Percentiles rank a stretch among this genome's conserved stretches.
These are phyloP conservation scores for Xylaria sp. DNA, from an alignment of 2,329 filamentous ascomycete genomes.

Conservation along the genomic window DNA sequence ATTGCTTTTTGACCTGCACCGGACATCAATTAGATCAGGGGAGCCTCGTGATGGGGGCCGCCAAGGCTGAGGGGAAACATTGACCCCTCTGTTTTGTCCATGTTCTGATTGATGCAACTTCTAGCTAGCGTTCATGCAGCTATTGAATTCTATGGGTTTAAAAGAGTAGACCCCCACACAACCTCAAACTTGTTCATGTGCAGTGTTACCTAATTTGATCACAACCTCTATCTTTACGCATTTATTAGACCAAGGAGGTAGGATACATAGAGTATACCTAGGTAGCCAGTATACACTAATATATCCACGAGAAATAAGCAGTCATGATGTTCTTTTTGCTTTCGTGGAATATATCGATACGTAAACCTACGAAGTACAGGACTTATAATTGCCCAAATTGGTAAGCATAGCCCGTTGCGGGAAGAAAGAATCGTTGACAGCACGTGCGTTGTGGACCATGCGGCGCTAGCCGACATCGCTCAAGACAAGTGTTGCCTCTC, in stretches of 20 bases:
- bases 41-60: constrained; percentile 26
- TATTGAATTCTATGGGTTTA: neutral
- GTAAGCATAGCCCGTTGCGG: neutral
- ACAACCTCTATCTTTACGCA: neutral
- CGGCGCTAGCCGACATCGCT: constrained; percentile 37
- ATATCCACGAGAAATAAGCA: no score
- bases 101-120: constrained; percentile 1
- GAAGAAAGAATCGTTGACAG: neutral
- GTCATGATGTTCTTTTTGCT: no score
- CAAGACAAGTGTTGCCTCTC: constrained; percentile 1
- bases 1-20: constrained; percentile 15
- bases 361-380: no score
- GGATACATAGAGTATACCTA: no score
- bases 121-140: neutral
- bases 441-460: constrained; percentile 32
- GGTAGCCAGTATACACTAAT: no score
- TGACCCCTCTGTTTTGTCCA: neutral
- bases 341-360: no score
- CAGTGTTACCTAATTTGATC: neutral
- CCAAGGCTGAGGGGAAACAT: constrained; percentile 29
- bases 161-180: neutral
- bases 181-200: neutral
- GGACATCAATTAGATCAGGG: neutral
- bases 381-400: constrained; percentile 4
- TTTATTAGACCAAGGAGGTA: neutral